phyloP scores from a whole-genome alignment of 345 rosid species.

The Erucastrum elatum region DNA sequence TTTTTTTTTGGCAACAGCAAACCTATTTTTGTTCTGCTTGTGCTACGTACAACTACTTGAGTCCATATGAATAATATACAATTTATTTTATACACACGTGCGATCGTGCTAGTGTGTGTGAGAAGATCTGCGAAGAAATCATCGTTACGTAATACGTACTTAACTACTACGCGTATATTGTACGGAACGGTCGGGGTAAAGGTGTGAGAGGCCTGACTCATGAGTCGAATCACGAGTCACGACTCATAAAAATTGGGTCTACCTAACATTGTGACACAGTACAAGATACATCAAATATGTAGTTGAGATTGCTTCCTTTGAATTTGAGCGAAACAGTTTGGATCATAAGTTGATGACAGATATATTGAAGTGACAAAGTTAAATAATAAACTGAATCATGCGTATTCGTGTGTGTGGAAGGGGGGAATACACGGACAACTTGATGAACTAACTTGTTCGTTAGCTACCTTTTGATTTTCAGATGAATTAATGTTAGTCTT shows the following conservation, averaged over 20 bases:
- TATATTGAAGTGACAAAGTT: neutral
- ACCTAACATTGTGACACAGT: neutral
- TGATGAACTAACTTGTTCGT: constrained; percentile 31
- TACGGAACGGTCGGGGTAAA: constrained; percentile 32
- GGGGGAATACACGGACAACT: neutral
- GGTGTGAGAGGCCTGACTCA: constrained; percentile 26
- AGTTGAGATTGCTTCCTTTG: neutral
- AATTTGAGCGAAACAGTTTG: neutral
- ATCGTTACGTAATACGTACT: constrained; percentile 19
- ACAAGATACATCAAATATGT: neutral
- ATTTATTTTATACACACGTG: neutral
- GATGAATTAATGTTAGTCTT: constrained; percentile 21
- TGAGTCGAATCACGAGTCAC: constrained; percentile 28
- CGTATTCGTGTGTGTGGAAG: constrained; percentile 10
- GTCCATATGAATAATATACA: too few species aligned
- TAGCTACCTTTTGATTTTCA: constrained; percentile 26
- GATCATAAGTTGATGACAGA: neutral
- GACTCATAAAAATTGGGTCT: constrained; percentile 6
- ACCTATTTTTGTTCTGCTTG: too few species aligned
- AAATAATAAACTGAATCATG: neutral
- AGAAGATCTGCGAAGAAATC: neutral
- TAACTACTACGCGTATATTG: constrained; percentile 25
- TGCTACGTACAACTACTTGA: too few species aligned
- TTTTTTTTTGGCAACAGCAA: too few species aligned
- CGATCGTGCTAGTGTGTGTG: neutral